Evolutionary conservation across 345 rosid genomes (phyloP), one percentile per base, ranked within the genome.

Genomic region (Linum usitatissimum): DNA sequence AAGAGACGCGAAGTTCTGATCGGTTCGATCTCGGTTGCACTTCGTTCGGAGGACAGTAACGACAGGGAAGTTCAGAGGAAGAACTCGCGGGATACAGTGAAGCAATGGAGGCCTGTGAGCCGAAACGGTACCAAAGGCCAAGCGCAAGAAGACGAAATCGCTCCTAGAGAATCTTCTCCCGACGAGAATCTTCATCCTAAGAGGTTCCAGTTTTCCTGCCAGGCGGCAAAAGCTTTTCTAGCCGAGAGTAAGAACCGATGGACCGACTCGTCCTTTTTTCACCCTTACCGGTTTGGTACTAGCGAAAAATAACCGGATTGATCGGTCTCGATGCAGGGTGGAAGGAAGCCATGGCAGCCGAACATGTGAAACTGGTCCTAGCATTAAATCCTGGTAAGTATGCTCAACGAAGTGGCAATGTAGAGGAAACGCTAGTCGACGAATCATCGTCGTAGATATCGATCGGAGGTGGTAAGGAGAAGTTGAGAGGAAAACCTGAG

Each of bases 11-110:
- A 86, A 80, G 81, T 94, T 69, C 68, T 88, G 69, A 83, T 90
- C 67, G 97, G 99, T 53, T 84, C 99, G 36, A 81, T 94, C 60
- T 75, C 89, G 59, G 87, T 90, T 66, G 66, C 83, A 0, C 84
- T 23, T 23, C 2, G 28, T 23, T 93, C 40, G 82, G 69, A 68
- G 78, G 80, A 65, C 66, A 59, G 70, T 69, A 66, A 31, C 15
- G 89, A 73, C 62, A 80, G 75, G 60, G 71, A 69, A 51, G 66
- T 71, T 53, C 68, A 76, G 66, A 83, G 80, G 77, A 78, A 56
- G 78, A 71, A 69, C 28, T 23, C 28, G 28, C 64, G 78, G 68
- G 4, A 4, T 10, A 70, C 67, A 38, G 70, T 71, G 51, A 80
- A 74, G 75, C 72, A 55, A 36, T 78, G 84, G 87, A 76, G 79